Percentiles rank a stretch among this genome's conserved stretches.
phyloP scores from a whole-genome alignment of 2,329 filamentous ascomycete species.

The Botryotinia convoluta region DNA sequence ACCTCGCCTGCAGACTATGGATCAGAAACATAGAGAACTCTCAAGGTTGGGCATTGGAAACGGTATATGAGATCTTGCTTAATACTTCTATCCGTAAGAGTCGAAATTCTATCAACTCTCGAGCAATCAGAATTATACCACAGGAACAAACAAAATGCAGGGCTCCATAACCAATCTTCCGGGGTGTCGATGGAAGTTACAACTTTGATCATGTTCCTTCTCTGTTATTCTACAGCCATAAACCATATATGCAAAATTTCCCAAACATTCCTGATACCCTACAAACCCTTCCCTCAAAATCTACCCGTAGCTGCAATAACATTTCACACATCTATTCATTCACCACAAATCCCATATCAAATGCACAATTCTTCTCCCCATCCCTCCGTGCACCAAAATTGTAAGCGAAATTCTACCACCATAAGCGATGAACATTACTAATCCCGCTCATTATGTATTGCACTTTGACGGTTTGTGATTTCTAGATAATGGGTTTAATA shows the following conservation, averaged over 20 bases:
- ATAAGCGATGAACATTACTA: slow-evolving; percentile 1
- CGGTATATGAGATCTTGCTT: neutral
- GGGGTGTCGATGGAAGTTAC: neutral
- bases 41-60: neutral
- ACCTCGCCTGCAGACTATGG: neutral
- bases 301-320: neutral
- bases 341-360: neutral
- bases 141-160: neutral
- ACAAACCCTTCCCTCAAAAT: neutral
- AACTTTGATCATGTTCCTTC: too few species aligned
- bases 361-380: neutral
- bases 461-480: neutral
- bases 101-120: neutral
- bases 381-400: neutral
- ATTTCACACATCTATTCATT: neutral
- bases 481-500: too few species aligned
- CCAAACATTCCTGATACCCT: neutral
- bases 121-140: neutral
- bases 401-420: neutral
- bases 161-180: neutral
- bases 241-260: neutral
- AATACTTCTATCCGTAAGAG: accelerated
- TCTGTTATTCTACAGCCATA: too few species aligned
- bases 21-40: neutral
- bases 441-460: neutral